Evolutionary conservation across 1,139 yeast species (phyloP).

Genomic region (Geotrichum candidum): DNA sequence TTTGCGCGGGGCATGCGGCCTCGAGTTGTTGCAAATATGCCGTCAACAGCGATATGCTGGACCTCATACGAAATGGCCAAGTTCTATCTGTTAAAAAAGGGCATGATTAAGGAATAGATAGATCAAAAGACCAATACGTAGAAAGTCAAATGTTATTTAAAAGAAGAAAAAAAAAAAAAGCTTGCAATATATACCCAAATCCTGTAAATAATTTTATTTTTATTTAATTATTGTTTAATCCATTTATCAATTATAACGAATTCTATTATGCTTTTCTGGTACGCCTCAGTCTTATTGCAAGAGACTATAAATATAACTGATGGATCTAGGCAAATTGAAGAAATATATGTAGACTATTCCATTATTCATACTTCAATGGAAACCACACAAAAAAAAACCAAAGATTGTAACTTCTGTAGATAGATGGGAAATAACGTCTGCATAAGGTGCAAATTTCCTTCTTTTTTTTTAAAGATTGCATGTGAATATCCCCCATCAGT

Average conservation of each 20-base stretch:
- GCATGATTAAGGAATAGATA: constrained; percentile 3
- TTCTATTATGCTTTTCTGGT: neutral
- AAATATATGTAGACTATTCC: no score
- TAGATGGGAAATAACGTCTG: no score
- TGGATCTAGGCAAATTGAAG: no score
- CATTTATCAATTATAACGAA: neutral
- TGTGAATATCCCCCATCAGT: no score
- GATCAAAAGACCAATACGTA: neutral
- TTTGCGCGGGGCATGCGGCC: constrained; percentile 86
- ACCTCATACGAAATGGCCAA: constrained; percentile 98
- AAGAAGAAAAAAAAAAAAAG: neutral
- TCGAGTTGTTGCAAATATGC: constrained; percentile 86
- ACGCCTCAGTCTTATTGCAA: no score
- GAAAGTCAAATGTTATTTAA: neutral
- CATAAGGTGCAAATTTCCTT: no score
- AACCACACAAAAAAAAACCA: no score
- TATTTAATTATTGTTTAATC: neutral
- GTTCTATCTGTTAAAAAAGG: constrained; percentile 41
- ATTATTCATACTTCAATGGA: no score
- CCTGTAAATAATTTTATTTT: neutral
- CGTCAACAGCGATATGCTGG: constrained; percentile 97
- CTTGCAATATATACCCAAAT: neutral
- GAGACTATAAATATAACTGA: no score
- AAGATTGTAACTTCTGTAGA: no score
- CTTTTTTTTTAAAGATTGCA: no score